Base-by-base conservation (phyloP, 192 early-diverging fungal genomes). In the Umbelopsis isabellina region DNA sequence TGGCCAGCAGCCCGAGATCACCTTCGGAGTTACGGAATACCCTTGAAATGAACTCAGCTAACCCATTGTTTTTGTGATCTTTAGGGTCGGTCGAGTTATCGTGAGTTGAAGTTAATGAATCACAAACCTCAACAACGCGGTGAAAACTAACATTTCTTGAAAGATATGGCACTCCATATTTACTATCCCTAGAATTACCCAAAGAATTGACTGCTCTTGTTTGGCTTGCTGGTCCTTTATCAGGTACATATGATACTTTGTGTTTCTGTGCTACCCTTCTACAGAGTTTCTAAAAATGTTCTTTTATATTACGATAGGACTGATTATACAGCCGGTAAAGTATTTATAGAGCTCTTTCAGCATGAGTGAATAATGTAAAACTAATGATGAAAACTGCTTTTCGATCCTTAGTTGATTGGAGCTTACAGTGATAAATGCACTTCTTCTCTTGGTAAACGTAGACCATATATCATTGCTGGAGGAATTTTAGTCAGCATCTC, bases 401-500 rank as follows among this genome's bases (percentile, higher is more conserved):
- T 25, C 12, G 1, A 4, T 20, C 20, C 12, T 20, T 65, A 70
- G 74, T 78, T 96, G 46, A 89, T 96, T 12, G 96, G 96, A 11
- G 90, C 88, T 4, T 86, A 94, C 49, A 93, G 91, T 78, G 96
- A 98, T 79, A 77, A 79, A 46, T 86, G 86, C 71, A 91, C 88
- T 16, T 87, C 84, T 33, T 75, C 78, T 18, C 66, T 91, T n/a
- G 96, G 96, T 21, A 87, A 91, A 23, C 84, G 96, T 49, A 83
- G 95, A 52, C 96, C 95, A 1, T 97, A 90, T 77, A 95, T 97
- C 49, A 73, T 95, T 20, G 81, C 80, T 21, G 86, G 92, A 4
- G 89, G 88, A 7, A 41, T 80, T 1, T 67, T 89, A 27, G 87
- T 91, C 8, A 77, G 90, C n/a, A 18, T 87, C 7, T 91, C 91